These are phyloP conservation scores for Fusarium austroafricanum DNA, from an alignment of 2,329 filamentous ascomycete species.

Conservation along the genomic window DNA sequence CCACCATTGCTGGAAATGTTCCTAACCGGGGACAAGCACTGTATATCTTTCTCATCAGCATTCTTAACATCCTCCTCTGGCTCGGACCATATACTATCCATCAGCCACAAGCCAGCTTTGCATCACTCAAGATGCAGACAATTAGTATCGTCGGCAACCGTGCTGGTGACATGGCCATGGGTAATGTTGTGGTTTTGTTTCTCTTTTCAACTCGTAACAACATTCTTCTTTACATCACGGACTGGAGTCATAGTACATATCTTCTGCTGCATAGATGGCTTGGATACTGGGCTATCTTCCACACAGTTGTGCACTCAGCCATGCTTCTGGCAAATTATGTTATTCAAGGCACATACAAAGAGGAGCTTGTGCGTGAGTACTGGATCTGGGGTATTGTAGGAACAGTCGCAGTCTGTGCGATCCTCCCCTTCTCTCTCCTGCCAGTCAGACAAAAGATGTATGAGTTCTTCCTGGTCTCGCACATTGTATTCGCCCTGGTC, in stretches of 20 bases:
- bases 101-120: slow-evolving; percentile 46
- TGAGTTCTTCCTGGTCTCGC: slow-evolving; percentile 51
- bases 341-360: slow-evolving; percentile 37
- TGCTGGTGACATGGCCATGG: slow-evolving; percentile 51
- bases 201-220: slow-evolving; percentile 54
- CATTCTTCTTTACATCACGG: slow-evolving; percentile 50
- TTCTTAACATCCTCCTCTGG: slow-evolving; percentile 51
- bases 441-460: slow-evolving; percentile 48
- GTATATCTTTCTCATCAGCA: slow-evolving; percentile 49
- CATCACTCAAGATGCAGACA: slow-evolving; percentile 41
- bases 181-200: slow-evolving; percentile 49
- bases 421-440: slow-evolving; percentile 46
- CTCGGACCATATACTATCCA: slow-evolving; percentile 47
- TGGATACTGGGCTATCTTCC: slow-evolving; percentile 79
- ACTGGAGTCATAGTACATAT: slow-evolving; percentile 53
- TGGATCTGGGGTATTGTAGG: slow-evolving; percentile 52
- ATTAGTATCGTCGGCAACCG: slow-evolving; percentile 53
- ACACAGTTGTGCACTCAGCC: slow-evolving; percentile 69
- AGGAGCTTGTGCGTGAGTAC: slow-evolving; percentile 45
- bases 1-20: slow-evolving; percentile 45
- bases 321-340: slow-evolving; percentile 48
- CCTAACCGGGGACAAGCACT: slow-evolving; percentile 52
- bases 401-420: slow-evolving; percentile 44
- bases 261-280: slow-evolving; percentile 54
- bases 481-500: slow-evolving; percentile 49